Evolutionary conservation across 2,329 filamentous ascomycete genomes (phyloP), one percentile per base, ranked within the genome.

Genomic region (Aspergillus alliaceus): DNA sequence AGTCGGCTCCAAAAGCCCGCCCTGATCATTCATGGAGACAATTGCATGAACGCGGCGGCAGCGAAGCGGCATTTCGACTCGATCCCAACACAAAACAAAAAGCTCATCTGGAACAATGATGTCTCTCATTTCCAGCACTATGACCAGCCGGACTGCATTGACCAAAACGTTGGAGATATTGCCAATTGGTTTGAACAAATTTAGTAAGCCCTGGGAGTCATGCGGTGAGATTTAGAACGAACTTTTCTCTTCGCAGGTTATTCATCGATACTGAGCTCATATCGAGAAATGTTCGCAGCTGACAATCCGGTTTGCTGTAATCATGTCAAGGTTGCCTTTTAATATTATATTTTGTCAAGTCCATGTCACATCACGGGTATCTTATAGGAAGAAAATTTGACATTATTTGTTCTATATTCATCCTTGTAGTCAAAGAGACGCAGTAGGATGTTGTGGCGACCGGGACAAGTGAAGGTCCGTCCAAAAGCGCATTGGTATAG

Each of bases 31-130:
- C 66, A 70, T 34, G 68, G 66, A 5, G 64, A 70, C 39, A 70
- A 70, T 51, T 70, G 66, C 34, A 69, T 70, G 68, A 69, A 69
- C 61, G 64, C 62, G 20, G 55, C 68, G 9, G 65, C 68, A 46
- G 67, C 67, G 12, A 69, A 62, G 59, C 53, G 65, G 24, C 65
- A 67, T 52, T 65, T 62, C 47, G 65, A 67, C 1, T 66, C 64
- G 27, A 67, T 67, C 52, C 64, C 65, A 2, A 64, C 66, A 11
- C 48, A 42, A 37, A 57, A 64, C 40, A 70, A 70, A 48, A 70
- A 69, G 59, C 53, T 69, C 52, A 65, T 70, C 24, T 69, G 68
- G 67, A 60, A 70, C 32, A 64, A 69, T 46, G 65, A 69, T 25
- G 59, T 68, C 29, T 69, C 65, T 14, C 67, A 70, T 35, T 69